Evolutionary conservation across 441 rosid genomes (phyloP).

Genomic region (Daphne laureola): DNA sequence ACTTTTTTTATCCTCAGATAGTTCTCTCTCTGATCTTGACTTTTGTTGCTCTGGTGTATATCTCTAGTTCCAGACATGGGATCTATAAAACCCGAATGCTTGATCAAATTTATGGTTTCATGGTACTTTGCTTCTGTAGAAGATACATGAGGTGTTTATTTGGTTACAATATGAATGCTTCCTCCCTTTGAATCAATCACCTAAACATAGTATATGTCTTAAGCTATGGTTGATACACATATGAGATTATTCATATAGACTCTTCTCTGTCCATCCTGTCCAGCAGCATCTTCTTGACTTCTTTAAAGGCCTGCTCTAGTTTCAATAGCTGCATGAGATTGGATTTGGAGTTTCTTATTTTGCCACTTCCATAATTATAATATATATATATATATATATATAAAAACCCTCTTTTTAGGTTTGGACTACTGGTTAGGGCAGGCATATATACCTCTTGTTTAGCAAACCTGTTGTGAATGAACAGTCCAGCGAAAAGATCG

Average conservation of each 20-base stretch:
- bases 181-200: too few relatives aligned
- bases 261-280: slow-evolving; percentile 21
- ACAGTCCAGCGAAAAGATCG: slow-evolving; percentile 46
- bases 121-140: too few relatives aligned
- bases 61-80: too few relatives aligned
- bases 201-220: not conserved
- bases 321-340: slow-evolving; percentile 38
- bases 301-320: slow-evolving; percentile 30
- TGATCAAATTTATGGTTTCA: too few relatives aligned
- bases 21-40: too few relatives aligned
- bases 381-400: too few relatives aligned
- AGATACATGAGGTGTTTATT: too few relatives aligned
- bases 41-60: too few relatives aligned
- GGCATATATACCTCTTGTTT: slow-evolving; percentile 49
- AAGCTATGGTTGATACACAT: slow-evolving; percentile 1
- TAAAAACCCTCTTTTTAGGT: not conserved
- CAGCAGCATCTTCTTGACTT: slow-evolving; percentile 35
- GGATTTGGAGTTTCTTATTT: not conserved
- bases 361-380: too few relatives aligned
- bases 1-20: slow-evolving; percentile 9
- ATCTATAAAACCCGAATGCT: too few relatives aligned
- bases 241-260: not conserved
- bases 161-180: too few relatives aligned
- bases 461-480: slow-evolving; percentile 40
- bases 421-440: not conserved